Base-by-base conservation (phyloP, 257 asterid species). In the Nicotiana benthamiana region DNA sequence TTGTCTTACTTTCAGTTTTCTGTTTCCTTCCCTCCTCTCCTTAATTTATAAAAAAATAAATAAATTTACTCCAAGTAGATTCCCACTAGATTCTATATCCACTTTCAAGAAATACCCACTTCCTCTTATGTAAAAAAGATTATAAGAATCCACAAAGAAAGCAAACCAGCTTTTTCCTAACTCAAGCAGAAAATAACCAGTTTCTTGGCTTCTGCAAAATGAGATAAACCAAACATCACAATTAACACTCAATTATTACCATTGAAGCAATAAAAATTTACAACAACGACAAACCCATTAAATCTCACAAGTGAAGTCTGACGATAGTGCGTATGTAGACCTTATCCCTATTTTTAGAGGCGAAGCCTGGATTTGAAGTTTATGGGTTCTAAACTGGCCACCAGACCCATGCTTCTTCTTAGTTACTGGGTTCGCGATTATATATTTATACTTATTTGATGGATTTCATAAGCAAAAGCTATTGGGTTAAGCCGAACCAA, bases 41-140 rank as follows among this genome's bases (percentile, higher is more conserved):
- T 62, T 62, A 36, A 43, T 46, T 77, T 81, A 80, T 75, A 80
- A 56, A 63, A 66, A 36, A 80, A 56, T 56, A 77, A 66, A 36
- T n/a, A 81, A 24, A 46, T 22, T 8, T 22, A 46, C 40, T 72
- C 78, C 40, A 43, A 64, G 54, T 83, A 72, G 53, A 70, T 64
- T 60, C 84, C 87, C 83, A 62, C 86, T 61, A 77, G 77, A 81
- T 67, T 12, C 72, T 80, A 60, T 5, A 40, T 80, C 83, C 62
- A 84, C 83, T 67, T 59, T 61, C 67, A 79, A 77, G 22, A 30
- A 56, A 87, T 85, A 80, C 68, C 83, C 80, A 68, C 76, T 84
- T 27, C 34, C 82, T 59, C 84, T 83, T 28, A 26, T 77, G 81
- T 34, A 16, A 51, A 24, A 34, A 76, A 85, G 66, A 81, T 48